phyloP scores from a whole-genome alignment of 225 moss, liverwort and hornwort genomes.

The Lunularia cruciata region DNA sequence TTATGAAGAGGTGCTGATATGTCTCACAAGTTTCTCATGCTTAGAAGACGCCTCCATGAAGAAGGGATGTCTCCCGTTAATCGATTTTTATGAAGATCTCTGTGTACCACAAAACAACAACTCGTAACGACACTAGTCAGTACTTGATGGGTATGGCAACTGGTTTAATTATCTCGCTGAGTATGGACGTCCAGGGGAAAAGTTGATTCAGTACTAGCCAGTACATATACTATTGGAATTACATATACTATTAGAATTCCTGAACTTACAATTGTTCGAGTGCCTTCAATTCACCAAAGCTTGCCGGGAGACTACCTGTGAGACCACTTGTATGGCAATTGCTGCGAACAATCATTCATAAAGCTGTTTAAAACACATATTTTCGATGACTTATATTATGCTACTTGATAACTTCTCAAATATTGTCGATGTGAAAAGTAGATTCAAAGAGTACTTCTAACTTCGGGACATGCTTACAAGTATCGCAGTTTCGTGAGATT shows the following conservation, averaged over 20 bases:
- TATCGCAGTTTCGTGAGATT: conserved; percentile 26
- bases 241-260: too few species aligned
- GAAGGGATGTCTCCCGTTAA: conserved; percentile 23
- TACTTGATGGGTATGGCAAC: too few species aligned
- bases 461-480: too few species aligned
- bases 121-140: too few species aligned
- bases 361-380: not conserved
- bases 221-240: too few species aligned
- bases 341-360: not conserved
- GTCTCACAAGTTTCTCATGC: conserved; percentile 13
- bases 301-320: conserved; percentile 19
- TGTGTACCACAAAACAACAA: too few species aligned
- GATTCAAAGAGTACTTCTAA: too few species aligned
- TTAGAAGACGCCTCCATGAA: conserved; percentile 18
- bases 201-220: too few species aligned
- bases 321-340: conserved; percentile 18
- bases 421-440: too few species aligned
- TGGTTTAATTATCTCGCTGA: too few species aligned
- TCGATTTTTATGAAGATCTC: conserved; percentile 11
- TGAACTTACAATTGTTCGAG: not conserved
- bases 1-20: not conserved
- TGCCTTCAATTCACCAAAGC: not conserved
- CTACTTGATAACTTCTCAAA: too few species aligned
- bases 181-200: too few species aligned
- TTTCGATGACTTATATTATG: not conserved